These are phyloP conservation scores for Gillenia trifoliata DNA, from an alignment of 306 rosid genomes.

Conservation along the genomic window DNA sequence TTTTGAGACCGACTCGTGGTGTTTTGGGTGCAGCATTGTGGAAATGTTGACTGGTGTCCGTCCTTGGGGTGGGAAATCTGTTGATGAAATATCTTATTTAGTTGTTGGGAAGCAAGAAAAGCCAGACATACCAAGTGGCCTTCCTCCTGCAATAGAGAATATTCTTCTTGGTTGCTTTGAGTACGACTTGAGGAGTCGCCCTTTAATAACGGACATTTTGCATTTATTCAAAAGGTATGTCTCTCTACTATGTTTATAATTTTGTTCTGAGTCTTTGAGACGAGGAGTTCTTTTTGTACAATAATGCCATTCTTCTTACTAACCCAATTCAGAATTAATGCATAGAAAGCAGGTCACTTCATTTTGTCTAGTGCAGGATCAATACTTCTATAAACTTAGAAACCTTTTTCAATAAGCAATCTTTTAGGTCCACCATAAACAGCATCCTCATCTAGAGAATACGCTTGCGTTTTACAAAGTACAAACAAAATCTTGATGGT, in stretches of 20 bases:
- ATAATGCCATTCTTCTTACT: neutral
- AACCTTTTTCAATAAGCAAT: neutral
- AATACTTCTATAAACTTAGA: neutral
- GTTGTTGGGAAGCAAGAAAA: constrained; percentile 77
- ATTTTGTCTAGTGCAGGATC: neutral
- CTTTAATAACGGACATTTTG: constrained; percentile 61
- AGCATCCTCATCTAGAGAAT: neutral
- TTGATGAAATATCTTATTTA: constrained; percentile 45
- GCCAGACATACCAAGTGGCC: constrained; percentile 70
- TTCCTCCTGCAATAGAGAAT: constrained; percentile 73
- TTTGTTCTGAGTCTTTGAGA: neutral
- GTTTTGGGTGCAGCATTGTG: constrained; percentile 78
- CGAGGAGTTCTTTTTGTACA: neutral
- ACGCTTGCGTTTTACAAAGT: neutral
- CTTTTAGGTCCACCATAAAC: neutral
- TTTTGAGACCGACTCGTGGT: constrained; percentile 91
- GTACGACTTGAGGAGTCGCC: constrained; percentile 88
- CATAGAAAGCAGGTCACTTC: neutral
- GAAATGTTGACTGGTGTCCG: constrained; percentile 88
- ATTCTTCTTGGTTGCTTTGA: constrained; percentile 83
- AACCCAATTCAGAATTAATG: neutral
- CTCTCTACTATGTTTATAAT: neutral
- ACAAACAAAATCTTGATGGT: neutral
- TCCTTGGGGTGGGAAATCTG: constrained; percentile 78
- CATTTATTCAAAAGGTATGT: constrained; percentile 64